A percentile compares a stretch with the other conserved stretches of the same genome.
Evolutionary conservation across 805 yeast genomes (phyloP).

Genomic region (Candida boidinii): DNA sequence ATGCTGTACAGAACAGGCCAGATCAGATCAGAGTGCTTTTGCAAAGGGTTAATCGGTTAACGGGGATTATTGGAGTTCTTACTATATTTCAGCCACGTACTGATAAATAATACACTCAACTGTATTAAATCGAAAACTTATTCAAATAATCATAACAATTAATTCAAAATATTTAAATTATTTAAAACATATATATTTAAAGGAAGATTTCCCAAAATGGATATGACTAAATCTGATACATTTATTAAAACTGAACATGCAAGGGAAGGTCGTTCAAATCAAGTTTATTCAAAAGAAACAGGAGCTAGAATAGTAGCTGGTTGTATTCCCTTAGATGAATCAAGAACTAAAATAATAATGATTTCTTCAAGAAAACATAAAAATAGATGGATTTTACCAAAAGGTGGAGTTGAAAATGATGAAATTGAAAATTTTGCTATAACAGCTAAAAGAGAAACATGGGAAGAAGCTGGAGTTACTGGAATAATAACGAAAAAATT

Average conservation of each 20-base stretch:
- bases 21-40: no score
- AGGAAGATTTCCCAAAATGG: slow-evolving; percentile 23
- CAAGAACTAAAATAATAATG: slow-evolving; percentile 60
- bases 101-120: no score
- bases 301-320: slow-evolving; percentile 94
- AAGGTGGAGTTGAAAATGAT: slow-evolving; percentile 91
- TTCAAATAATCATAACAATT: slow-evolving; percentile 24
- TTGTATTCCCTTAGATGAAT: slow-evolving; percentile 60
- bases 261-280: slow-evolving; percentile 51
- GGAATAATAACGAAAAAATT: slow-evolving; percentile 51
- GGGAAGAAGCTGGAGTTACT: slow-evolving; percentile 95
- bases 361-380: slow-evolving; percentile 65
- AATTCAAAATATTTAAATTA: no score
- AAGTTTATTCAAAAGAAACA: slow-evolving; percentile 44
- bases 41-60: no score
- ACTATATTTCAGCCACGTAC: no score
- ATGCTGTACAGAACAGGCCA: no score
- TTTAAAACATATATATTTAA: no score
- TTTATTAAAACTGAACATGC: slow-evolving; percentile 26
- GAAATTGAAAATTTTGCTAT: slow-evolving; percentile 40
- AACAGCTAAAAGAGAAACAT: slow-evolving; percentile 80
- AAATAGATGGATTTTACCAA: slow-evolving; percentile 82
- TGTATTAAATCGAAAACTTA: slow-evolving; percentile 8
- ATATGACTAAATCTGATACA: not conserved
- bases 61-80: no score